A percentile compares a stretch with the other conserved stretches of the same genome.
Conservation (phyloP, 1,284 basidiomycete genomes). For the Sporisorium scitamineum region DNA sequence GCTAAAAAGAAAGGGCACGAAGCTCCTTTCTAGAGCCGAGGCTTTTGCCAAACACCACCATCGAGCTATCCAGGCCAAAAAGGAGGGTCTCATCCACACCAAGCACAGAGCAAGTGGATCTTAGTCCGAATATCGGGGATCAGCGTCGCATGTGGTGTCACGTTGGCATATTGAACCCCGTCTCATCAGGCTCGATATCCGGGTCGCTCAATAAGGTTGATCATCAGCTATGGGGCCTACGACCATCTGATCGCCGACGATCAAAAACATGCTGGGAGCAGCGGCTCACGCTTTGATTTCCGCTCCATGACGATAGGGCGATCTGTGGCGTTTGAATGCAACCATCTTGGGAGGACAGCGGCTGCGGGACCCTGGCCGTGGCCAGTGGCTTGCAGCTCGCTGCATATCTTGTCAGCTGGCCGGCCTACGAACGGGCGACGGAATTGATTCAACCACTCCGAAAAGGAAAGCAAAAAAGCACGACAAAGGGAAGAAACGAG, state of each 20-base stretch:
- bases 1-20: background rate
- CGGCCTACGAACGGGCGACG: background rate
- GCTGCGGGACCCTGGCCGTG: background rate
- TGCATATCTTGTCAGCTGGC: background rate
- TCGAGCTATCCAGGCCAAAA: background rate
- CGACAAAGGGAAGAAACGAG: background rate
- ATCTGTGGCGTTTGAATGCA: constrained; percentile 1
- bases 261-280: constrained; percentile 3
- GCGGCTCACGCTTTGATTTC: constrained; percentile 11
- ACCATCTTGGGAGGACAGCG: background rate
- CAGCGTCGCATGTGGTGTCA: background rate
- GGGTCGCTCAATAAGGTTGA: background rate
- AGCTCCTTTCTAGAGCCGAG: no score
- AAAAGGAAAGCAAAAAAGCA: background rate
- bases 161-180: background rate
- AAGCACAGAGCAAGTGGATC: background rate
- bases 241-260: constrained; percentile 1
- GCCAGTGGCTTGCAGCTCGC: background rate
- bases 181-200: background rate
- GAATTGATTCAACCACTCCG: background rate
- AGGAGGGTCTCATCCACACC: background rate
- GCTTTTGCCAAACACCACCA: background rate
- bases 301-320: background rate
- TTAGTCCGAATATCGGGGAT: no score
- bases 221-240: background rate